Evolutionary conservation across 495 filamentous ascomycete species (phyloP).

Genomic region (Penicillium salamii): DNA sequence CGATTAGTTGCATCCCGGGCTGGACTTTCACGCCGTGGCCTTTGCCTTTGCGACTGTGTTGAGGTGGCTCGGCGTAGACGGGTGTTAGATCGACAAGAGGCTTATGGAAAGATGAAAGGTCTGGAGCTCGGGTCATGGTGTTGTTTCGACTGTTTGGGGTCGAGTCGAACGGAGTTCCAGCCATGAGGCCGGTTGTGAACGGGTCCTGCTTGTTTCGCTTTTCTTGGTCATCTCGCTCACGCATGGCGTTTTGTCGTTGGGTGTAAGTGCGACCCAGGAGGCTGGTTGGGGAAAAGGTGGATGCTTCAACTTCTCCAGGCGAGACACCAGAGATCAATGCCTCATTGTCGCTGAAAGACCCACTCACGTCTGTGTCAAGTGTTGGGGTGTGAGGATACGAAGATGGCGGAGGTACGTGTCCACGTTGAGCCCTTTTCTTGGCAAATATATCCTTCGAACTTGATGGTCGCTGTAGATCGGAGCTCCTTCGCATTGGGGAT

Average conservation of each 20-base stretch:
- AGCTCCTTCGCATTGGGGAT: slow-evolving; percentile 26
- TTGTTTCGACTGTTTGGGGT: slow-evolving; percentile 32
- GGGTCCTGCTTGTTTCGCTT: slow-evolving; percentile 29
- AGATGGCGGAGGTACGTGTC: slow-evolving; percentile 43
- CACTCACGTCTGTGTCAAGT: slow-evolving; percentile 23
- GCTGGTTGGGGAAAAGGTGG: slow-evolving; percentile 54
- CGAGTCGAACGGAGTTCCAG: slow-evolving; percentile 6
- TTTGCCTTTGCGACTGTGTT: slow-evolving; percentile 65
- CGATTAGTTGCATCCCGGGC: slow-evolving; percentile 59
- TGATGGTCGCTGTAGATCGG: slow-evolving; percentile 16
- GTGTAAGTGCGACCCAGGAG: slow-evolving; percentile 64
- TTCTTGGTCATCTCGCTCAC: slow-evolving; percentile 49
- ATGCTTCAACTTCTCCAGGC: slow-evolving; percentile 29
- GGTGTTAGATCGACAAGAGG: slow-evolving; percentile 77
- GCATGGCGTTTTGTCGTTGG: slow-evolving; percentile 54
- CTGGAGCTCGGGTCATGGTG: slow-evolving; percentile 34
- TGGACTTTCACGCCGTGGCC: slow-evolving; percentile 67
- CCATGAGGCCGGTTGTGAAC: slow-evolving; percentile 24
- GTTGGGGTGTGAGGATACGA: slow-evolving; percentile 38
- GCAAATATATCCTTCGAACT: slow-evolving; percentile 25
- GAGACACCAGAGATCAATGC: slow-evolving; percentile 14
- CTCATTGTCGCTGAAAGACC: slow-evolving; percentile 6
- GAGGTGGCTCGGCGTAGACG: slow-evolving; percentile 69
- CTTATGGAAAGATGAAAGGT: slow-evolving; percentile 28
- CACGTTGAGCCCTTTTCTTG: slow-evolving; percentile 37